These are phyloP conservation scores for Phytophthora chlamydospora DNA, from an alignment of 352 stramenopile genomes.

Conservation along the genomic window DNA sequence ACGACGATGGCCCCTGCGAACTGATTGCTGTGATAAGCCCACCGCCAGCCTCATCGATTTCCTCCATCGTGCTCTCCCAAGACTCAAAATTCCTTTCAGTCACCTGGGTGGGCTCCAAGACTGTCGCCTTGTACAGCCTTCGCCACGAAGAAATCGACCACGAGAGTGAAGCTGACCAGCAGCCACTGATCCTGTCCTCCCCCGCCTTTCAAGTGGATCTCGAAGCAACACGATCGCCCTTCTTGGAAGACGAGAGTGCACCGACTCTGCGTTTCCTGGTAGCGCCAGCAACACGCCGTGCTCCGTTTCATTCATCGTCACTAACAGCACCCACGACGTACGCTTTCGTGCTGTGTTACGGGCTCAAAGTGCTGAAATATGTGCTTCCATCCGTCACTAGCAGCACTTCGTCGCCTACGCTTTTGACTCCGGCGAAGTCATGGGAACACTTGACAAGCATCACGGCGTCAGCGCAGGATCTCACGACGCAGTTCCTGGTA, in stretches of 20 bases:
- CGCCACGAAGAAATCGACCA: constrained; percentile 1
- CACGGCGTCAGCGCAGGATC: constrained; percentile 40
- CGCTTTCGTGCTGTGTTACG: constrained; percentile 42
- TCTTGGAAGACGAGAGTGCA: constrained; percentile 2
- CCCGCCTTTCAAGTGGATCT: constrained; percentile 27
- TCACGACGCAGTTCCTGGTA: constrained; percentile 54
- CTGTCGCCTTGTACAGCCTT: constrained; percentile 18
- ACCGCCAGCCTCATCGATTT: constrained; percentile 2
- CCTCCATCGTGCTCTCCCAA: constrained; percentile 32
- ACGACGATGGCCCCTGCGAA: not conserved
- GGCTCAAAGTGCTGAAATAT: constrained; percentile 46
- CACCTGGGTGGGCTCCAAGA: constrained; percentile 6
- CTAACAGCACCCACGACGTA: constrained; percentile 21
- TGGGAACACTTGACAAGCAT: constrained; percentile 53
- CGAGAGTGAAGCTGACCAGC: not conserved
- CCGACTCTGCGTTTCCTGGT: constrained; percentile 34
- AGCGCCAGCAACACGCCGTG: constrained; percentile 8
- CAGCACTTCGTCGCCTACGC: not conserved
- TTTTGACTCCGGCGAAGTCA: constrained; percentile 17
- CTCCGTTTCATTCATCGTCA: not conserved
- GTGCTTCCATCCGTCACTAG: constrained; percentile 10
- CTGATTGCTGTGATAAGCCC: constrained; percentile 17
- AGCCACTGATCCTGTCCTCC: constrained; percentile 4
- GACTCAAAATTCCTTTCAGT: constrained; percentile 35
- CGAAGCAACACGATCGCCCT: constrained; percentile 10